These are phyloP conservation scores for Pestalotiopsis sp. DNA, from an alignment of 2,329 filamentous ascomycete species.

Conservation along the genomic window DNA sequence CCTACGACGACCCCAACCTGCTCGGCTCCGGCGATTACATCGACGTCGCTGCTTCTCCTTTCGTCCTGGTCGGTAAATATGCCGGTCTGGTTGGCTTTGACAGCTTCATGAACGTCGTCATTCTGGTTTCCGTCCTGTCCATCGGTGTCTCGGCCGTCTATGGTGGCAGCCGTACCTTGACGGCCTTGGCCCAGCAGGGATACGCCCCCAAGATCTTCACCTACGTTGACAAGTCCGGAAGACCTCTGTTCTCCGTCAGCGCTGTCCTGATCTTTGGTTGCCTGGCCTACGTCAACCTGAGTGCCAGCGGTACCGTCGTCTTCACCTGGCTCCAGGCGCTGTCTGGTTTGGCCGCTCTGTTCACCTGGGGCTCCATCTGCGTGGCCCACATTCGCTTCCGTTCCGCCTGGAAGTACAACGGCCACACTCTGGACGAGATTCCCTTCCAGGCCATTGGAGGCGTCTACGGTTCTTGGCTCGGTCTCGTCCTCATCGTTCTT, in stretches of 20 bases:
- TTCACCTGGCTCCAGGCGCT: conserved; percentile 68
- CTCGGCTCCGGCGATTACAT: conserved; percentile 47
- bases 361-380: conserved; percentile 71
- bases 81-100: conserved; percentile 53
- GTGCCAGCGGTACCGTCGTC: conserved; percentile 45
- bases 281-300: conserved; percentile 50
- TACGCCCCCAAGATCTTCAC: conserved; percentile 57
- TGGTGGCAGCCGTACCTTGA: conserved; percentile 58
- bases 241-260: conserved; percentile 52
- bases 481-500: conserved; percentile 56
- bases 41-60: conserved; percentile 50
- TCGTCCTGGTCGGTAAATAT: conserved; percentile 57
- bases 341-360: conserved; percentile 64
- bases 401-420: conserved; percentile 59
- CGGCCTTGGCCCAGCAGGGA: conserved; percentile 58
- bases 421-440: conserved; percentile 66
- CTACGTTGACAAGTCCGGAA: conserved; percentile 58
- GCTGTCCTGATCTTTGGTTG: conserved; percentile 48
- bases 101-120: conserved; percentile 59
- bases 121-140: conserved; percentile 58
- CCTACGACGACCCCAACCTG: conserved; percentile 45
- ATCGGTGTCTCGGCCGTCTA: conserved; percentile 61
- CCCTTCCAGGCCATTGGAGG: conserved; percentile 64
- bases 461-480: conserved; percentile 64
- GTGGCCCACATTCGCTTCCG: conserved; percentile 70